Conservation (phyloP, 257 asterid genomes). For the Nyctanthes arbortristis region DNA sequence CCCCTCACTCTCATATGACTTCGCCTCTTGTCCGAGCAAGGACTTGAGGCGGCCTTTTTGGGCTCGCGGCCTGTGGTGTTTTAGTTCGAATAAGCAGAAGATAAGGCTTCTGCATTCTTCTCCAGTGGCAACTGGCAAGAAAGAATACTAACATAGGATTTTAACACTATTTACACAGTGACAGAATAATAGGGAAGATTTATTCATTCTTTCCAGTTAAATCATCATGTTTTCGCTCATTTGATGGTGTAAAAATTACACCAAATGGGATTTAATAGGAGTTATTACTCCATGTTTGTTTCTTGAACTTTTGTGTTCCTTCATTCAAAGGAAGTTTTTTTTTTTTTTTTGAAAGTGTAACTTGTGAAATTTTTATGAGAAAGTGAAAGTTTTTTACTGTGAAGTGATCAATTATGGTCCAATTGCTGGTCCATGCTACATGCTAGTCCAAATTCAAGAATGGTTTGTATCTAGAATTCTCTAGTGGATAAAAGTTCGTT, state of each 20-base stretch:
- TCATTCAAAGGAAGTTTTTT: background rate
- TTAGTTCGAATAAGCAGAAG: constrained; percentile 20
- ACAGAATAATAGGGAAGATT: constrained; percentile 6
- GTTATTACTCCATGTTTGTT: background rate
- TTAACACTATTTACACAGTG: background rate
- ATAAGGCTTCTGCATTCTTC: constrained; percentile 17
- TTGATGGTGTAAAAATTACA: constrained; percentile 3
- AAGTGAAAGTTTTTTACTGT: background rate
- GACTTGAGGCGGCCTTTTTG: constrained; percentile 36
- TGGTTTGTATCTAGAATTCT: too few species aligned
- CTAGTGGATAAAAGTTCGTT: too few species aligned
- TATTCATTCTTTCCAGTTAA: background rate
- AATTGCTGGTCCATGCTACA: too few species aligned
- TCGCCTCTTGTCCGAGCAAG: constrained; percentile 83
- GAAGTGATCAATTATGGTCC: too few species aligned
- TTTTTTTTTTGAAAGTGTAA: background rate
- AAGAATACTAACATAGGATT: background rate
- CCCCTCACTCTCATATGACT: constrained; percentile 75
- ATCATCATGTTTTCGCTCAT: constrained; percentile 25
- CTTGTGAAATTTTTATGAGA: background rate
- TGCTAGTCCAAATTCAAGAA: too few species aligned
- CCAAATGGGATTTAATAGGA: constrained; percentile 25
- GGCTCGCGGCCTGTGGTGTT: background rate
- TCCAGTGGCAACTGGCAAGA: background rate
- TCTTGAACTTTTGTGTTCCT: constrained; percentile 3